phyloP scores from a whole-genome alignment of 306 rosid species.

The Pterocarpus macrocarpus region DNA sequence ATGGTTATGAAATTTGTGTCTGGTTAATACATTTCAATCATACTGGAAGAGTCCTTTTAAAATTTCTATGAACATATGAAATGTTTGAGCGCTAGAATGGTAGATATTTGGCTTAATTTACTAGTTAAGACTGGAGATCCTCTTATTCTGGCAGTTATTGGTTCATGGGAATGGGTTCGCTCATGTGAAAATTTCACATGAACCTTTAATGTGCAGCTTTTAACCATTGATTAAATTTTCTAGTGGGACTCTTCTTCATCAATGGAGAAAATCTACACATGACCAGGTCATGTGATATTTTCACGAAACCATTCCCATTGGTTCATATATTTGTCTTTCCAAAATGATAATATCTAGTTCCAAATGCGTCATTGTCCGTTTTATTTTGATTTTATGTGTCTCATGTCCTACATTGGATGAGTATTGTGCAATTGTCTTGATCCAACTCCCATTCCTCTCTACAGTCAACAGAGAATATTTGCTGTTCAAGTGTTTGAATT shows the following conservation, averaged over 20 bases:
- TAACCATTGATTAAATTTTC: too few species aligned
- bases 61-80: constrained; percentile 38
- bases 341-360: constrained; percentile 35
- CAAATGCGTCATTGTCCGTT: constrained; percentile 41
- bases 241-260: too few species aligned
- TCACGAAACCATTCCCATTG: neutral
- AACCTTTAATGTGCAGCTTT: too few species aligned
- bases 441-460: constrained; percentile 60
- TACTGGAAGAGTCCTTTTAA: constrained; percentile 18
- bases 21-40: constrained; percentile 9
- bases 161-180: too few species aligned
- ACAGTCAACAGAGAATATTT: constrained; percentile 77
- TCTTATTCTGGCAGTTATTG: constrained; percentile 35
- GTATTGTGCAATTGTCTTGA: constrained; percentile 58
- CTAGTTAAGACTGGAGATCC: constrained; percentile 21
- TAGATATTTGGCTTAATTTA: constrained; percentile 17
- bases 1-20: constrained; percentile 22
- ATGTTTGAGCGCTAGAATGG: constrained; percentile 3
- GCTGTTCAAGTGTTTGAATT: constrained; percentile 73
- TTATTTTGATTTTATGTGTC: constrained; percentile 41
- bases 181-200: too few species aligned
- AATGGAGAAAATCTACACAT: too few species aligned
- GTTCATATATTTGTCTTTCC: constrained; percentile 9
- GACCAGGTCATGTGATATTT: too few species aligned
- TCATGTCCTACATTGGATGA: constrained; percentile 38